A percentile compares a stretch with the other conserved stretches of the same genome.
These are phyloP conservation scores for Stachybotrys chlorohalonatus DNA, from an alignment of 2,329 filamentous ascomycete species.

Conservation along the genomic window DNA sequence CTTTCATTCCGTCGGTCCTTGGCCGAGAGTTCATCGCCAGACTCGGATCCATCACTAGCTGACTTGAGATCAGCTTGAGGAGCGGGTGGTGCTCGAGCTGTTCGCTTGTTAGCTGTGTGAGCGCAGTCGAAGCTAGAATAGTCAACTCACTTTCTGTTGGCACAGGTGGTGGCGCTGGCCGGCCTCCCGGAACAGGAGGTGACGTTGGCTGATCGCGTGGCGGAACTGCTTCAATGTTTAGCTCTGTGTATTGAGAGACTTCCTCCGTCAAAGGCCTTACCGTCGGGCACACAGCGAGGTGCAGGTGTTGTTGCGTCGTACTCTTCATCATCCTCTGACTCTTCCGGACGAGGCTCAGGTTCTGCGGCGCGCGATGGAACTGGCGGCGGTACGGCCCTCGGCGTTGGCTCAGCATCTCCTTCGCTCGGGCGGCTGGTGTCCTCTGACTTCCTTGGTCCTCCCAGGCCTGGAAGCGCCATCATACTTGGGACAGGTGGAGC, in stretches of 20 bases:
- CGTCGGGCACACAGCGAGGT: constrained; percentile 11
- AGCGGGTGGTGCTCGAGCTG: constrained; percentile 53
- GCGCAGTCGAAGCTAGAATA: background rate
- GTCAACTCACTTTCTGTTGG: constrained; percentile 49
- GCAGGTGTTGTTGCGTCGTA: constrained; percentile 24
- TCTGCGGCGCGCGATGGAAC: constrained; percentile 16
- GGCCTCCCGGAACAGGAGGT: constrained; percentile 38
- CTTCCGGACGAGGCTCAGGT: constrained; percentile 9
- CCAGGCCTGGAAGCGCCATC: constrained; percentile 66
- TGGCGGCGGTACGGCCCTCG: constrained; percentile 17
- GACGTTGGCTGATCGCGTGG: constrained; percentile 19
- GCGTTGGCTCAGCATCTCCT: constrained; percentile 18
- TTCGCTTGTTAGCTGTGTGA: background rate
- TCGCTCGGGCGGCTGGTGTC: constrained; percentile 27
- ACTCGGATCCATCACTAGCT: constrained; percentile 71
- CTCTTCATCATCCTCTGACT: constrained; percentile 22
- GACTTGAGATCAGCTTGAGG: constrained; percentile 48
- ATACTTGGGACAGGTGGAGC: constrained; percentile 49
- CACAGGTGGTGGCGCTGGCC: constrained; percentile 49
- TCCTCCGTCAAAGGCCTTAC: constrained; percentile 10
- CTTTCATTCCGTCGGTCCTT: constrained; percentile 33
- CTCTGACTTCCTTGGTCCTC: constrained; percentile 41
- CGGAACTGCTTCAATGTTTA: constrained; percentile 13
- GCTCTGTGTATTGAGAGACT: background rate
- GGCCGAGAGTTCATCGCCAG: constrained; percentile 75